Conservation (phyloP, 306 rosid genomes). For the Lagenaria siceraria region DNA sequence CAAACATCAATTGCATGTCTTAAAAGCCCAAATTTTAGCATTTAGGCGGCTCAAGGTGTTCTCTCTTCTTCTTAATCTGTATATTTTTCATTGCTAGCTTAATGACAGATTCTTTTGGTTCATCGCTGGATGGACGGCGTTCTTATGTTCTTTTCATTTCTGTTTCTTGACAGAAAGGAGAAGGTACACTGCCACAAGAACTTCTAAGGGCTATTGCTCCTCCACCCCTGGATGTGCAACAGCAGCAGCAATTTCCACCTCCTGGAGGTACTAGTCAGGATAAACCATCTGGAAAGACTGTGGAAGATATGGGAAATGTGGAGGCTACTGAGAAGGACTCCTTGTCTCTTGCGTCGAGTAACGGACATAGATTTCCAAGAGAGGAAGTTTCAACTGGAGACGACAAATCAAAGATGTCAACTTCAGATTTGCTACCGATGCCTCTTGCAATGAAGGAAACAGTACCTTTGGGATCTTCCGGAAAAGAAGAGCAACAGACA, state of each 20-base stretch:
- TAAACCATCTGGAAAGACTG: constrained; percentile 39
- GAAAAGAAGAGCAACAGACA: constrained; percentile 58
- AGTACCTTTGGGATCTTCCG: constrained; percentile 31
- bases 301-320: constrained; percentile 36
- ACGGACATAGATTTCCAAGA: constrained; percentile 36
- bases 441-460: constrained; percentile 46
- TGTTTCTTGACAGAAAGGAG: constrained; percentile 73
- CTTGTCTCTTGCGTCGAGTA: constrained; percentile 30
- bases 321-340: constrained; percentile 50
- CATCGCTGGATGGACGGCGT: constrained; percentile 9
- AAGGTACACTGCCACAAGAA: constrained; percentile 82
- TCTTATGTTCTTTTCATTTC: constrained; percentile 15
- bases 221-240: constrained; percentile 71
- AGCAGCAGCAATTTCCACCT: constrained; percentile 48
- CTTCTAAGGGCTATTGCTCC: constrained; percentile 82
- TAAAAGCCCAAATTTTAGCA: constrained; percentile 93
- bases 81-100: neutral
- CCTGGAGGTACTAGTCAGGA: constrained; percentile 51
- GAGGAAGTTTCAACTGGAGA: constrained; percentile 51
- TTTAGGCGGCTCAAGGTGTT: constrained; percentile 88
- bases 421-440: constrained; percentile 33
- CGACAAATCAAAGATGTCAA: constrained; percentile 34
- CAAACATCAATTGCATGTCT: constrained; percentile 86
- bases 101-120: neutral
- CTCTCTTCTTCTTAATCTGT: constrained; percentile 10